Evolutionary conservation across 176 grass and related monocot genomes (phyloP).

Genomic region (Paspalum vaginatum): DNA sequence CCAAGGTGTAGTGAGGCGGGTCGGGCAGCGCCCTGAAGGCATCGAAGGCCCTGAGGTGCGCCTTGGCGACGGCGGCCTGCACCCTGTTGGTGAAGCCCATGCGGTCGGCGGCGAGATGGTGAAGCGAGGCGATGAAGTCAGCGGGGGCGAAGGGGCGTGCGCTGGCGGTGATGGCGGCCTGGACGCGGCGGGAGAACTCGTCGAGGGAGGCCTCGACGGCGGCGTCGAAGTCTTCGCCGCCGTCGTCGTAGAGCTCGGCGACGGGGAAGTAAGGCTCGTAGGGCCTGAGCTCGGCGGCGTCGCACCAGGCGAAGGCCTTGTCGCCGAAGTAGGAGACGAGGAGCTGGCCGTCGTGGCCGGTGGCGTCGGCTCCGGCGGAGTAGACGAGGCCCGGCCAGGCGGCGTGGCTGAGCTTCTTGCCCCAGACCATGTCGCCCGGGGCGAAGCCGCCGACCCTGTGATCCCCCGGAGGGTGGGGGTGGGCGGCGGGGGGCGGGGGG

Average conservation of each 20-base stretch:
- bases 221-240: constrained; percentile 62
- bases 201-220: constrained; percentile 63
- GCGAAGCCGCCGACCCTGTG: constrained; percentile 40
- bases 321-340: constrained; percentile 89
- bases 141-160: constrained; percentile 38
- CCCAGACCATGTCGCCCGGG: constrained; percentile 81
- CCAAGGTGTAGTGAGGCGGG: constrained; percentile 53
- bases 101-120: constrained; percentile 56
- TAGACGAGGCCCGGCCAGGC: constrained; percentile 88
- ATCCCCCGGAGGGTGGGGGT: constrained; percentile 27
- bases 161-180: constrained; percentile 46
- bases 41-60: constrained; percentile 71
- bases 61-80: constrained; percentile 63
- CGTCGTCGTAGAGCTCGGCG: constrained; percentile 71
- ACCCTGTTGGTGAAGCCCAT: constrained; percentile 57
- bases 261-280: constrained; percentile 74
- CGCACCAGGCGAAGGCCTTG: constrained; percentile 89
- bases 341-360: constrained; percentile 55
- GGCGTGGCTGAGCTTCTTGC: constrained; percentile 75
- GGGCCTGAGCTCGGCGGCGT: constrained; percentile 69
- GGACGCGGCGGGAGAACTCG: constrained; percentile 70
- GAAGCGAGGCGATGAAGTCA: constrained; percentile 55
- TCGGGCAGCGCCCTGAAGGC: constrained; percentile 55
- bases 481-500: background rate
- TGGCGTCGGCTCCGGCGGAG: constrained; percentile 45